These are phyloP conservation scores for Populus davidiana DNA, from an alignment of 345 rosid genomes.

Conservation along the genomic window DNA sequence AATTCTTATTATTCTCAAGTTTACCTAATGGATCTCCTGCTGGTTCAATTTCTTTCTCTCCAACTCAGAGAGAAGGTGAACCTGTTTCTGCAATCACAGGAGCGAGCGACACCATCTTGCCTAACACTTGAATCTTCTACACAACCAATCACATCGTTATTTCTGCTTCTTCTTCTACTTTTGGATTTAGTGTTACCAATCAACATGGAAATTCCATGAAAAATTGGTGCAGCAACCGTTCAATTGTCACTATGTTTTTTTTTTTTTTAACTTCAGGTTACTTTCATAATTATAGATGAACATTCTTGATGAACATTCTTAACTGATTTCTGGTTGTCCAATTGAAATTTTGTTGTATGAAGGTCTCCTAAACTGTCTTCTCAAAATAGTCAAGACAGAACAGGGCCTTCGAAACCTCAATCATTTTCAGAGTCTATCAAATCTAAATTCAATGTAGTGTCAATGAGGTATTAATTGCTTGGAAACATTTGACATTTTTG, in stretches of 20 bases:
- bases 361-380: constrained; percentile 54
- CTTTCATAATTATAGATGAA: too few species aligned
- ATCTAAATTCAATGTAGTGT: constrained; percentile 69
- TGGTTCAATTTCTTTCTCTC: constrained; percentile 55
- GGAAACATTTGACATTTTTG: neutral
- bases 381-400: constrained; percentile 66
- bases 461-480: constrained; percentile 50
- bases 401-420: constrained; percentile 82
- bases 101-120: constrained; percentile 41
- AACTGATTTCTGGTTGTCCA: neutral
- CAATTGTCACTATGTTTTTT: neutral
- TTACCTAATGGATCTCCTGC: constrained; percentile 48
- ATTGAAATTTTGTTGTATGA: constrained; percentile 8
- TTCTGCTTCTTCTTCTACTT: constrained; percentile 55
- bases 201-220: constrained; percentile 31
- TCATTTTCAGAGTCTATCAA: constrained; percentile 84
- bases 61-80: constrained; percentile 54
- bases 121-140: constrained; percentile 36
- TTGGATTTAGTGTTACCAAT: constrained; percentile 36
- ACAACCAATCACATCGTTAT: constrained; percentile 24
- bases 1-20: constrained; percentile 68
- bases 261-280: too few species aligned
- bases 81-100: constrained; percentile 29
- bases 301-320: constrained; percentile 9
- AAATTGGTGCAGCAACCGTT: constrained; percentile 42